Base-by-base conservation (phyloP, 148 eudicot genomes). In the Chenopodium quinoa region DNA sequence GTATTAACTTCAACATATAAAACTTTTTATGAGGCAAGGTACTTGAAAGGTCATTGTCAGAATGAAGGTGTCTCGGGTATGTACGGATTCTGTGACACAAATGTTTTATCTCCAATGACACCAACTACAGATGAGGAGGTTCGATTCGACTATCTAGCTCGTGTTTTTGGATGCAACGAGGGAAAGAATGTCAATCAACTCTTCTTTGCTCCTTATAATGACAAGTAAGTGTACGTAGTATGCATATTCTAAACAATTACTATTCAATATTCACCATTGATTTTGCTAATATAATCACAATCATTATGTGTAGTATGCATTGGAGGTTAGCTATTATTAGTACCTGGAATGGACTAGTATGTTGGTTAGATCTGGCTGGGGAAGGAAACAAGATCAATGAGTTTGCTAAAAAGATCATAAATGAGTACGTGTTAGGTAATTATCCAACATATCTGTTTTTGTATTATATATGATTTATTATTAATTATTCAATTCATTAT, bases 241-340 rank as follows among this genome's bases (percentile, higher is more conserved):
- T 23, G 25, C 25, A 23, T 37, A 37, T 37, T 37, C 0, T 37
- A 37, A 4, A 37, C 40, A 37, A 37, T 37, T 0, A 37, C 40
- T 37, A 37, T 37, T 37, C 40, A 37, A 37, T 37, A 37, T 37
- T 37, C 40, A 37, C 40, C 40, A 37, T 37, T 37, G 40, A 37
- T 37, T 37, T 0, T 23, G 40, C 0, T 37, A 4, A 37, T 37
- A 37, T 37, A 37, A 37, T 37, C 40, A 37, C 40, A 0, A 37
- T 37, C 40, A 37, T 37, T 37, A 37, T 37, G 40, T 37, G 40
- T 37, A 52, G 16, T 52, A 52, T 37, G 16, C 65, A 75, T 54
- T 75, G 78, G 78, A 75, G 54, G 78, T 27, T 75, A 52, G 78
- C 64, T 29, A 66, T 12, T 13, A 75, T 75, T 27, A 75, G 65